These are phyloP conservation scores for Tricholoma matsutake DNA, from an alignment of 768 basidiomycete species.

Conservation along the genomic window DNA sequence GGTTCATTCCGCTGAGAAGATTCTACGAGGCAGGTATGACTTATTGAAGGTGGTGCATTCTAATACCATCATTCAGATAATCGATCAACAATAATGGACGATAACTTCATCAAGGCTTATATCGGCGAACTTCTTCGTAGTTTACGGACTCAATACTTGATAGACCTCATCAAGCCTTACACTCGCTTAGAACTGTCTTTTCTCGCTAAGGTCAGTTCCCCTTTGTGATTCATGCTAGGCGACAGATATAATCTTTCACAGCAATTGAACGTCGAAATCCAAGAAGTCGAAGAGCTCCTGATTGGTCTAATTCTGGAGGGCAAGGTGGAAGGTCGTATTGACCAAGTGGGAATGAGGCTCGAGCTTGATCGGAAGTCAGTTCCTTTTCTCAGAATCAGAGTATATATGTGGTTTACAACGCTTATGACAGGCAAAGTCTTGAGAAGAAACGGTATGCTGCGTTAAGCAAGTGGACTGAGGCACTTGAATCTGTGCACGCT, in stretches of 20 bases:
- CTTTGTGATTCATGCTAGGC: not conserved
- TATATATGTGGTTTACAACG: conserved; percentile 1
- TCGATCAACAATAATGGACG: conserved; percentile 93
- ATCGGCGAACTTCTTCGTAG: conserved; percentile 95
- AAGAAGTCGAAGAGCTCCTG: conserved; percentile 91
- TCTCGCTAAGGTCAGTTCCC: conserved; percentile 72
- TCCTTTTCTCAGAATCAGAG: conserved; percentile 20
- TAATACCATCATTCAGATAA: conserved; percentile 57
- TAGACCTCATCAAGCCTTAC: conserved; percentile 98
- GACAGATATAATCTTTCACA: conserved; percentile 26
- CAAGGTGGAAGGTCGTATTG: conserved; percentile 95
- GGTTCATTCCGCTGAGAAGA: conserved; percentile 96
- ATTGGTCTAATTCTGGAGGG: conserved; percentile 93
- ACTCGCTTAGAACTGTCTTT: conserved; percentile 90
- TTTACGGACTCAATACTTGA: conserved; percentile 92
- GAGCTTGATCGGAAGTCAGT: conserved; percentile 86
- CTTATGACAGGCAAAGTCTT: conserved; percentile 63
- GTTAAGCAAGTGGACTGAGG: conserved; percentile 77
- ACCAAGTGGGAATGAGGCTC: conserved; percentile 91
- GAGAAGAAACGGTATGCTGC: conserved; percentile 86
- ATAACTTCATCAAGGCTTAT: conserved; percentile 90
- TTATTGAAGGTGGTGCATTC: not conserved
- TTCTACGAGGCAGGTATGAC: conserved; percentile 65
- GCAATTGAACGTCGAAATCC: conserved; percentile 94
- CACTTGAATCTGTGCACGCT: conserved; percentile 75